phyloP scores from a whole-genome alignment of 257 asterid species.

The Solanum commersonii region DNA sequence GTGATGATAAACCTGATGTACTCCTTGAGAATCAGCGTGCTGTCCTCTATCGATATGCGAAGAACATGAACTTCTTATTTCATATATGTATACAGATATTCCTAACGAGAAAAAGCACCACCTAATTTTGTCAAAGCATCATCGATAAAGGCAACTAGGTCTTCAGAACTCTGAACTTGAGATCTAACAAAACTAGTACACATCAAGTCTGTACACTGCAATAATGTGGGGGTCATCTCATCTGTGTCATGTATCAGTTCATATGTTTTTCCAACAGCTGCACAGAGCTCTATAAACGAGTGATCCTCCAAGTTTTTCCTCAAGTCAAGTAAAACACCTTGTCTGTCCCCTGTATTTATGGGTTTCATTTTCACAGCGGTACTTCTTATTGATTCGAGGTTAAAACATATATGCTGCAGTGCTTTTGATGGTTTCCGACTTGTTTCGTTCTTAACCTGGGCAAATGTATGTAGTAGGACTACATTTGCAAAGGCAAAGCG shows the following conservation, averaged over 20 bases:
- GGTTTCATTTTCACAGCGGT: constrained; percentile 48
- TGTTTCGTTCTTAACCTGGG: neutral
- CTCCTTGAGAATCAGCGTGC: neutral
- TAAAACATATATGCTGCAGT: constrained; percentile 32
- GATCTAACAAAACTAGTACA: constrained; percentile 12
- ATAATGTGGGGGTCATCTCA: constrained; percentile 8
- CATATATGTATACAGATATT: neutral
- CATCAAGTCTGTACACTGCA: constrained; percentile 13
- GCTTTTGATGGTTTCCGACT: constrained; percentile 22
- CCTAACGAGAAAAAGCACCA: constrained; percentile 1
- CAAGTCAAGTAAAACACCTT: constrained; percentile 10
- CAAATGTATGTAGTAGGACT: constrained; percentile 40
- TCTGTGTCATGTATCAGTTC: constrained; percentile 13
- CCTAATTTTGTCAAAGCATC: constrained; percentile 23
- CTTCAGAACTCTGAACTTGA: constrained; percentile 34
- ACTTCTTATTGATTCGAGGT: constrained; percentile 39
- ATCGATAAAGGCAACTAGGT: constrained; percentile 45
- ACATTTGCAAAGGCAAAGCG: constrained; percentile 75
- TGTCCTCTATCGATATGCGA: neutral
- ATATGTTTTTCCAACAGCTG: constrained; percentile 37
- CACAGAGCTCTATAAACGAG: constrained; percentile 43
- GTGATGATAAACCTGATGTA: neutral
- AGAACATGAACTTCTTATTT: neutral
- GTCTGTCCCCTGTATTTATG: constrained; percentile 19
- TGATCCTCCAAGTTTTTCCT: constrained; percentile 30